Base-by-base conservation (phyloP, 768 basidiomycete genomes). In the Suillus hirtellus region DNA sequence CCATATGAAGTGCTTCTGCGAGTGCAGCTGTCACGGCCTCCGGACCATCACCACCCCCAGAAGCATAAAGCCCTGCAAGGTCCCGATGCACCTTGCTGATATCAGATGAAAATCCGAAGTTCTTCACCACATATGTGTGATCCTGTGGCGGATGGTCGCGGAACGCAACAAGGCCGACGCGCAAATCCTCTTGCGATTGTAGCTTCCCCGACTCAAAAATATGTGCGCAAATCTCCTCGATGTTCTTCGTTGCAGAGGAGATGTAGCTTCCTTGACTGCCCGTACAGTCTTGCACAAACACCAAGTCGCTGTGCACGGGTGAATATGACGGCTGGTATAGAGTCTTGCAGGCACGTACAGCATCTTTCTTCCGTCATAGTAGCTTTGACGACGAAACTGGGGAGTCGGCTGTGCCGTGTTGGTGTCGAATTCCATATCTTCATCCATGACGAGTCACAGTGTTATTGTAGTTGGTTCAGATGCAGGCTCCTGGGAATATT, bases 61-160 rank as follows among this genome's bases (percentile, higher is more conserved):
- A 90, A 37, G 95, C 95, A 77, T 94, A 95, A 66, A 96, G 79
- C 19, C 84, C 82, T 52, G 92, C 89, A 47, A 99, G 81, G 73
- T 95, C 85, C 68, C 83, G 87, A 69, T 96, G 91, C 27, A 98
- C 92, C 71, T 91, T 85, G 69, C 84, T 82, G 68, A 96, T 95
- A 72, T 96, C 92, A 12, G 93, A 93, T 27, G 95, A 91, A 78
- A 99, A 98, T 2, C 92, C 93, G 82, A 95, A 94, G 73, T 92
- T 95, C 81, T 91, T 94, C 71, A 89, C 89, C 66, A 99, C 80
- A 74, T 95, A 99, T 61, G 95, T 95, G 70, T 93, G 93, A 73
- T 99, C 96, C 79, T 99, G 96, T 17, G 96, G 96, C 31, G 96
- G 96, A 72, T 99, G 94, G 79, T 99, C 96, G 65, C 96, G 87